phyloP scores from a whole-genome alignment of 352 stramenopile species.

The Nothophytophthora sp. region DNA sequence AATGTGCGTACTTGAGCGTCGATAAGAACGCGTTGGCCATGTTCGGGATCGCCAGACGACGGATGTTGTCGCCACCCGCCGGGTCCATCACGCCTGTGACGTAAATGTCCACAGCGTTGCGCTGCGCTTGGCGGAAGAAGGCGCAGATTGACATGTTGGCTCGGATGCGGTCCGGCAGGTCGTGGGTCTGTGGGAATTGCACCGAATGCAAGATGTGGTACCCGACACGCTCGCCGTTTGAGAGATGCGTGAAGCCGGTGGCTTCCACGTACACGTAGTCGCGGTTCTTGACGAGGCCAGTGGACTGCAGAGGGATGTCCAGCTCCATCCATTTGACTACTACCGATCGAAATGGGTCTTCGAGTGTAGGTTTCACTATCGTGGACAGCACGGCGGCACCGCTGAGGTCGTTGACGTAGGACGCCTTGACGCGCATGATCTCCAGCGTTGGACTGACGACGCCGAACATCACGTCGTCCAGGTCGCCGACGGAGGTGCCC shows the following conservation, averaged over 20 bases:
- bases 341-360: conserved; percentile 36
- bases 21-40: conserved; percentile 24
- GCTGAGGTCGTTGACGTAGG: conserved; percentile 32
- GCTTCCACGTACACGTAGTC: conserved; percentile 50
- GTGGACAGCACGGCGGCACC: conserved; percentile 34
- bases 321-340: conserved; percentile 32
- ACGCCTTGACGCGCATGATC: conserved; percentile 18
- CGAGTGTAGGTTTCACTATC: conserved; percentile 30
- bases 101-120: conserved; percentile 22
- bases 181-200: conserved; percentile 25
- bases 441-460: conserved; percentile 18
- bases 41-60: conserved; percentile 12
- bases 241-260: conserved; percentile 25
- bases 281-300: conserved; percentile 31
- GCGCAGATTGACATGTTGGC: conserved; percentile 33
- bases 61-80: conserved; percentile 3
- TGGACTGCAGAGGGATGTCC: conserved; percentile 26
- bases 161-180: conserved; percentile 19
- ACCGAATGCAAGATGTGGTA: conserved; percentile 61
- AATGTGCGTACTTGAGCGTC: conserved; percentile 13
- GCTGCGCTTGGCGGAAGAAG: conserved; percentile 27
- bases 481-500: conserved; percentile 19
- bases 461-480: conserved; percentile 38
- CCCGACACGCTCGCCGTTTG: conserved; percentile 30
- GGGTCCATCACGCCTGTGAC: conserved; percentile 22